Percentiles rank a stretch among this genome's conserved stretches.
Evolutionary conservation across 2,329 filamentous ascomycete species (phyloP).

Genomic region (Paradendryphiella salina): DNA sequence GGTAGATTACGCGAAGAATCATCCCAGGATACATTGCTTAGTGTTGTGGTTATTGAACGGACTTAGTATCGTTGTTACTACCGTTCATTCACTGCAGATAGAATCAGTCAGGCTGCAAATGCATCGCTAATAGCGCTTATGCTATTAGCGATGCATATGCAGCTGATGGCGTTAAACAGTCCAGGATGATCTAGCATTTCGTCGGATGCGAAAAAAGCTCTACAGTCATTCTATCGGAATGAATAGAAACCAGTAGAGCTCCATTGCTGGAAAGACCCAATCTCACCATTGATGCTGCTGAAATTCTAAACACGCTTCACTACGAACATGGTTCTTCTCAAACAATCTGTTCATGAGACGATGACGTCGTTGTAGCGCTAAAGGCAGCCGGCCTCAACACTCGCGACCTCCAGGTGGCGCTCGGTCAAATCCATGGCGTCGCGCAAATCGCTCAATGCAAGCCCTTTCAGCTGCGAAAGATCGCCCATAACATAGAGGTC

Average conservation of each 20-base stretch:
- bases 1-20: too few relatives aligned
- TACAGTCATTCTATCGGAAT: conserved; percentile 8
- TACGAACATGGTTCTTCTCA: conserved; percentile 9
- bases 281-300: conserved; percentile 17
- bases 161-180: too few relatives aligned
- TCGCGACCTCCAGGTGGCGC: conserved; percentile 22
- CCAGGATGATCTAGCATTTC: neutral
- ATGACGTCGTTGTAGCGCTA: conserved; percentile 24
- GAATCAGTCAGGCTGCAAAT: too few relatives aligned
- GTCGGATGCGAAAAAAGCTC: neutral
- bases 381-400: conserved; percentile 23
- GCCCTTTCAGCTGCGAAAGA: conserved; percentile 14
- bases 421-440: conserved; percentile 33
- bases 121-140: too few relatives aligned
- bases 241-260: conserved; percentile 9
- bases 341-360: conserved; percentile 1
- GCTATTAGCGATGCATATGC: too few relatives aligned
- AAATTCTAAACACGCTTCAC: conserved; percentile 20
- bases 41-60: too few relatives aligned
- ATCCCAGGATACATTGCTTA: too few relatives aligned
- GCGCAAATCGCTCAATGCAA: conserved; percentile 9
- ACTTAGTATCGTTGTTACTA: too few relatives aligned
- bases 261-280: conserved; percentile 8
- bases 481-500: conserved; percentile 11
- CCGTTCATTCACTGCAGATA: too few relatives aligned